Evolutionary conservation across 2,329 filamentous ascomycete species (phyloP).

Genomic region (Chaetomium sp.): DNA sequence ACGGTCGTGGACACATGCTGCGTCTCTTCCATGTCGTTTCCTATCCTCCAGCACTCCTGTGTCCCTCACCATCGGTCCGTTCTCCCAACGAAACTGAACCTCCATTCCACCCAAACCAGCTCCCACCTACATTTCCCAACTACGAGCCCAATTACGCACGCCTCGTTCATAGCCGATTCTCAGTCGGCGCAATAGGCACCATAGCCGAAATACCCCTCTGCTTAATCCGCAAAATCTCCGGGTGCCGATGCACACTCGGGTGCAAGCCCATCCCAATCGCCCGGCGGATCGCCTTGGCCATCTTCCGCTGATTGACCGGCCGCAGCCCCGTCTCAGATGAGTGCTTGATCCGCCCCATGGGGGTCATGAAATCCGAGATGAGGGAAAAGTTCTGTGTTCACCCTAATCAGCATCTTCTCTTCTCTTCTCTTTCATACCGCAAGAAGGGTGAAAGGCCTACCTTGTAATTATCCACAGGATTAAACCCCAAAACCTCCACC

Average conservation of each 20-base stretch:
- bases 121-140: no score
- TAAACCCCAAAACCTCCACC: conserved; percentile 71
- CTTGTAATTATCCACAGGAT: conserved; percentile 81
- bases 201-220: not conserved
- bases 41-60: no score
- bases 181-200: not conserved
- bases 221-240: conserved; percentile 57
- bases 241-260: conserved; percentile 85
- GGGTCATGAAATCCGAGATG: conserved; percentile 80
- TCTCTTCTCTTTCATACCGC: not conserved
- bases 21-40: no score
- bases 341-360: conserved; percentile 78
- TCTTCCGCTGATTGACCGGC: conserved; percentile 83
- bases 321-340: conserved; percentile 70
- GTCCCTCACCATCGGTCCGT: no score
- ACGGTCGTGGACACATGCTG: no score
- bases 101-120: no score
- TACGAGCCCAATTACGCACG: no score
- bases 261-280: conserved; percentile 86
- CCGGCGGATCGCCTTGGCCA: conserved; percentile 86
- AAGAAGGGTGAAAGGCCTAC: conserved; percentile 36
- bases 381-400: conserved; percentile 74
- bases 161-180: conserved; percentile 1
- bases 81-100: no score
- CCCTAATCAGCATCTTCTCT: not conserved